Evolutionary conservation across 2,329 filamentous ascomycete genomes (phyloP), one percentile per base, ranked within the genome.

Genomic region (Gliomastix tumulicola): DNA sequence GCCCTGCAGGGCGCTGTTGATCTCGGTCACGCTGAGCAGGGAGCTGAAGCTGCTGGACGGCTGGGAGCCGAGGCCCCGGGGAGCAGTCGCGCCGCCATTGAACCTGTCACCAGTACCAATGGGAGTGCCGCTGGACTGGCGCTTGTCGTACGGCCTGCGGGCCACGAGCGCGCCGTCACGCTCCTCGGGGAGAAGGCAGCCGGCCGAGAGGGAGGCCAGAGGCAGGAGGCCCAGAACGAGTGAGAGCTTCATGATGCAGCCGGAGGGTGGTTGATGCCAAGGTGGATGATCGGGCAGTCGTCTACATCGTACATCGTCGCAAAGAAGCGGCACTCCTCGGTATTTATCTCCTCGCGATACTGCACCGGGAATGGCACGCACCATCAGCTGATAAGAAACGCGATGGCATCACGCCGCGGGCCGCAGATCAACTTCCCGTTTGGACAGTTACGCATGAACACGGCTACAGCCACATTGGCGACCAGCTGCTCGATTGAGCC

Each of bases 11-110:
- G 59, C 69, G 3, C 64, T 64, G 32, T 56, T 54, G 36, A 73
- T 56, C 44, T 73, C 69, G 10, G 47, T 44, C 23, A 61, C 52
- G 33, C 62, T 72, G 50, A 73, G 59, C 45, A 71, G 63, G 36
- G 57, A 62, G 28, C 52, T 41, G 37, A 70, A 57, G 21, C 50
- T 50, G 39, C 56, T 54, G 19, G 60, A 54, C n/a, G n/a, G n/a
- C 27, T 59, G n/a, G 30, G 30, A 32, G 17, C 30, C 37, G 13
- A 38, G 22, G 18, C 59, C 60, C n/a, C 45, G 38, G 4, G 60
- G 59, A 1, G 41, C 41, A 11, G 60, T 42, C 4, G 55, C 55
- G 22, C 67, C 68, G 37, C 52, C 48, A 21, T 51, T 50, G 50
- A 57, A 56, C 8, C 54, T 49, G 36, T 57, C 64, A 49, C 47